phyloP scores from a whole-genome alignment of 148 eudicot species.

The Limonium bicolor region DNA sequence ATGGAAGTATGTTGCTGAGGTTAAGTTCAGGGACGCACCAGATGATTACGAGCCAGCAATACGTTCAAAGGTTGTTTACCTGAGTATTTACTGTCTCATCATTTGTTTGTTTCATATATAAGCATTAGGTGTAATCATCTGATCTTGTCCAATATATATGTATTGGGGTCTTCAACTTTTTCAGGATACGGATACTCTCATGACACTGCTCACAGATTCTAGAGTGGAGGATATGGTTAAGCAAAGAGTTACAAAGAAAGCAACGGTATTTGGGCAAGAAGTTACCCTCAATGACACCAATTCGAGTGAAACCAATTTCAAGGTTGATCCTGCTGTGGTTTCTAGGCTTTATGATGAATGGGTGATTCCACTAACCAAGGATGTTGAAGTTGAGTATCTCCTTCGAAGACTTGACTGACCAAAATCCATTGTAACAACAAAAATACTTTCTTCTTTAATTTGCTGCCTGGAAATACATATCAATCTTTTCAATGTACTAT shows the following conservation, averaged over 20 bases:
- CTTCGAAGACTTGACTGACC: constrained; percentile 55
- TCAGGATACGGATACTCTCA: constrained; percentile 56
- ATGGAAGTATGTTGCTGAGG: constrained; percentile 82
- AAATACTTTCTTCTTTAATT: no score
- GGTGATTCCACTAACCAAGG: constrained; percentile 91
- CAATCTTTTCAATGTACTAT: no score
- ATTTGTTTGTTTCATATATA: no score
- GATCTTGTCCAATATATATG: no score
- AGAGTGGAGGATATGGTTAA: constrained; percentile 67
- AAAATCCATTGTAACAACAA: no score
- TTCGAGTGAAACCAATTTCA: constrained; percentile 16
- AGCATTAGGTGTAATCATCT: no score
- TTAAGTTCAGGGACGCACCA: constrained; percentile 47
- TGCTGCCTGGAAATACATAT: no score
- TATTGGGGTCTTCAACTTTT: no score
- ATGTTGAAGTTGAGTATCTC: constrained; percentile 70
- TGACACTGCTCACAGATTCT: constrained; percentile 46
- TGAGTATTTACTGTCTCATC: no score
- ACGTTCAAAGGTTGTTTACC: constrained; percentile 63
- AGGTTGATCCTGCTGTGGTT: constrained; percentile 53
- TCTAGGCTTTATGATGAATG: constrained; percentile 53
- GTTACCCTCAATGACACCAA: constrained; percentile 21
- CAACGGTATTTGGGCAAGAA: constrained; percentile 62
- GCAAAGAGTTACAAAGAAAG: constrained; percentile 70
- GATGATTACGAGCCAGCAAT: constrained; percentile 53